Percentiles rank a stretch among this genome's conserved stretches.
Conservation (phyloP, 257 asterid species). For the Leonotis leonurus region DNA sequence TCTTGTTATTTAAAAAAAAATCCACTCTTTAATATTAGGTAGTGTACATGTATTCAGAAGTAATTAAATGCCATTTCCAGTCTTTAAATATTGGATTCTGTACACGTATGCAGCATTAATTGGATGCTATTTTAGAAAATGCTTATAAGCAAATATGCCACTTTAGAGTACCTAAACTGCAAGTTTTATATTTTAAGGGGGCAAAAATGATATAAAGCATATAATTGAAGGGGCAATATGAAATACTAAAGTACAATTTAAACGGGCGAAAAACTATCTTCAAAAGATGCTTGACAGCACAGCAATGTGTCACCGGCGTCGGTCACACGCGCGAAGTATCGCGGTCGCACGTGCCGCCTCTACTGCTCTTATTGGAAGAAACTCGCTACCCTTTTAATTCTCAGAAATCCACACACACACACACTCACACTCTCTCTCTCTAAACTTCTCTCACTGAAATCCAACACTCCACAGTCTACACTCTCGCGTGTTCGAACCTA, state of each 20-base stretch:
- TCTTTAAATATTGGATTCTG: too few relatives aligned
- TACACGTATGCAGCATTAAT: too few relatives aligned
- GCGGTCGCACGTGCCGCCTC: constrained; percentile 28
- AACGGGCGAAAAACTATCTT: not conserved
- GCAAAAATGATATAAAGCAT: too few relatives aligned
- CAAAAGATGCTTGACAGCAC: constrained; percentile 3
- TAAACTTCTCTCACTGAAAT: not conserved
- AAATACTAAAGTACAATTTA: not conserved
- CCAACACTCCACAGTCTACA: constrained; percentile 10
- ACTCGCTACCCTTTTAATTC: constrained; percentile 8
- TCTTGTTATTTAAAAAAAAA: too few relatives aligned
- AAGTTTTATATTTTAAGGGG: too few relatives aligned
- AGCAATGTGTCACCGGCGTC: constrained; percentile 16
- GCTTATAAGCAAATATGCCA: too few relatives aligned
- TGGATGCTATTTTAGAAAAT: too few relatives aligned
- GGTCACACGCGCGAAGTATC: constrained; percentile 31
- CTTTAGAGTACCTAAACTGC: too few relatives aligned
- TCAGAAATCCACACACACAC: too few relatives aligned
- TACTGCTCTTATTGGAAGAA: constrained; percentile 18
- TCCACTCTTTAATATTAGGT: too few relatives aligned
- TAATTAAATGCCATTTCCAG: too few relatives aligned
- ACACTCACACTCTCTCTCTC: constrained; percentile 12
- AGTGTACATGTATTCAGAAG: too few relatives aligned
- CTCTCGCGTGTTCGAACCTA: not conserved
- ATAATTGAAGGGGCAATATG: not conserved